Evolutionary conservation across 148 eudicot species (phyloP).

Genomic region (Rhododendron griersonianum): DNA sequence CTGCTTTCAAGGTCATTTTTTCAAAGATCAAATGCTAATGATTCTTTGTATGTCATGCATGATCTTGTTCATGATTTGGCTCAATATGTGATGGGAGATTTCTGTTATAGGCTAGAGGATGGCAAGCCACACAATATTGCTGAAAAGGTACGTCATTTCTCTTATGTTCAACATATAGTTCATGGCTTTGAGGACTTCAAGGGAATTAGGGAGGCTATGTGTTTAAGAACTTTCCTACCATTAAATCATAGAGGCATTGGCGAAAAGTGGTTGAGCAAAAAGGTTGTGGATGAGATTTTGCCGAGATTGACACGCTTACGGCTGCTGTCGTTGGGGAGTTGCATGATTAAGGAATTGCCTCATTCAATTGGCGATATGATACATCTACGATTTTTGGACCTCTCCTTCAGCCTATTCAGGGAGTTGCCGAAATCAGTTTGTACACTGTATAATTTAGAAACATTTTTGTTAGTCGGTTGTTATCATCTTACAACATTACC

Average conservation of each 20-base stretch:
- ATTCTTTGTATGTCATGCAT: not conserved
- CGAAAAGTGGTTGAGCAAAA: no score
- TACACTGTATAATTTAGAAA: not conserved
- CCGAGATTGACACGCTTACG: not conserved
- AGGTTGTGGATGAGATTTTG: not conserved
- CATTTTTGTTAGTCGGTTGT: not conserved
- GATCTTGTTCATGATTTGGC: not conserved
- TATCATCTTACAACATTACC: not conserved
- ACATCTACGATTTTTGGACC: not conserved
- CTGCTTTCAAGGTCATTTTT: not conserved
- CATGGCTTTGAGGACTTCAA: not conserved
- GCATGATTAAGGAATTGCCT: not conserved
- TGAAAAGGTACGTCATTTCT: slow-evolving; percentile 4
- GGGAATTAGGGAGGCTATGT: no score
- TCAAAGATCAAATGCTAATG: not conserved
- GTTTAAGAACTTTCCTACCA: no score
- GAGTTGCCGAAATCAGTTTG: not conserved
- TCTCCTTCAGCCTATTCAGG: not conserved
- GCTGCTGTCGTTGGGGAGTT: no score
- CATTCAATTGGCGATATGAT: not conserved
- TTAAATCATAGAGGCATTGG: no score
- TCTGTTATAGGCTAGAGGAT: not conserved
- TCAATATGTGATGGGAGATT: not conserved
- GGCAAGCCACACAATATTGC: not conserved
- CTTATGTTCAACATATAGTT: not conserved